Percentiles rank a stretch among this genome's conserved stretches.
phyloP scores from a whole-genome alignment of 495 filamentous ascomycete species.

The Paragyromitra xinjiangensis region DNA sequence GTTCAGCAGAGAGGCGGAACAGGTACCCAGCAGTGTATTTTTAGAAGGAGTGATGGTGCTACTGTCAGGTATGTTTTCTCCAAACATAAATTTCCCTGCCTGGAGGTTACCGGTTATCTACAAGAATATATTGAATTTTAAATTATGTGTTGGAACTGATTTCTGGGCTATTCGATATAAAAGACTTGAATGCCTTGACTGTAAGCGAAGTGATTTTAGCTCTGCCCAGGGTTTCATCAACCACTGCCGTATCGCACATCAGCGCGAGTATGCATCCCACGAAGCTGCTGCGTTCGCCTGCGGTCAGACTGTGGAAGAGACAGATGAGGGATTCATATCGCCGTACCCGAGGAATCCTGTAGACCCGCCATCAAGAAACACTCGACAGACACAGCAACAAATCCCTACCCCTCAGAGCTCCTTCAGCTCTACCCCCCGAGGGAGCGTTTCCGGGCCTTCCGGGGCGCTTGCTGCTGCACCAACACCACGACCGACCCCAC shows the following conservation, averaged over 20 bases:
- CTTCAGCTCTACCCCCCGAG: conserved; percentile 31
- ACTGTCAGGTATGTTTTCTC: conserved; percentile 55
- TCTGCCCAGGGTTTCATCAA: conserved; percentile 98
- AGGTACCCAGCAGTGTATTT: conserved; percentile 54
- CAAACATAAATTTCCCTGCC: not conserved
- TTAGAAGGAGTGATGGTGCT: conserved; percentile 51
- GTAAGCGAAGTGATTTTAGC: conserved; percentile 86
- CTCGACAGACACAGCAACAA: conserved; percentile 54
- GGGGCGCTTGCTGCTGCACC: not conserved
- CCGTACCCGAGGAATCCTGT: conserved; percentile 44
- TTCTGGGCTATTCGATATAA: conserved; percentile 16
- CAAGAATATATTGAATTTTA: conserved; percentile 3
- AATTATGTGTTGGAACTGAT: conserved; percentile 22
- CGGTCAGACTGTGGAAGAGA: conserved; percentile 76
- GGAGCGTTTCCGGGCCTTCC: conserved; percentile 30
- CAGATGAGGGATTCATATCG: conserved; percentile 49
- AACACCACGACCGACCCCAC: conserved; percentile 9
- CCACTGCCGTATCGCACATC: conserved; percentile 94
- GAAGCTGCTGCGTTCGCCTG: conserved; percentile 91
- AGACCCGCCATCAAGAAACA: conserved; percentile 55
- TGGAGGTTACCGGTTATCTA: conserved; percentile 1
- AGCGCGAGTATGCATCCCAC: conserved; percentile 88
- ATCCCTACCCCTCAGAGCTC: conserved; percentile 35
- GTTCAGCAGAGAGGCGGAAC: conserved; percentile 52
- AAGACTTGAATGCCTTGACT: conserved; percentile 89